phyloP scores from a whole-genome alignment of 179 eudicot species.

The Beta corolliflora region DNA sequence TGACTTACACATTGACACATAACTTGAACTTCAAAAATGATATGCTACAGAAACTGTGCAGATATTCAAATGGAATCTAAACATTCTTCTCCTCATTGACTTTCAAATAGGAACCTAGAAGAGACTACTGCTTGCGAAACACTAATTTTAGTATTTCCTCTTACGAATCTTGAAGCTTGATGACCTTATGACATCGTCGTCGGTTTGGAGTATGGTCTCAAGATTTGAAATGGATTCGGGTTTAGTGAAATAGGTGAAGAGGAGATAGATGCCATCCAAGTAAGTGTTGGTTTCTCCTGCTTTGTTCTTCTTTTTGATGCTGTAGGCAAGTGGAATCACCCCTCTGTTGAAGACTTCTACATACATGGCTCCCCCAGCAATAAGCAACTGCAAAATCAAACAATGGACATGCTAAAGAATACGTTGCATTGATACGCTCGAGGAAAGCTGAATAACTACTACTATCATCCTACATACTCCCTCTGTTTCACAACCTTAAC shows the following conservation, averaged over 20 bases:
- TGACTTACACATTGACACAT: conserved; percentile 12
- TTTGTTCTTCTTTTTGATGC: conserved; percentile 83
- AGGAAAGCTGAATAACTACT: background rate
- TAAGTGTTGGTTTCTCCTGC: conserved; percentile 83
- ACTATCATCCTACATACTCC: background rate
- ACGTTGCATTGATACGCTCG: background rate
- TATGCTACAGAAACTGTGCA: conserved; percentile 11
- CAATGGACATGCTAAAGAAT: background rate
- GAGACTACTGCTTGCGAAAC: background rate
- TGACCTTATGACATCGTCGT: conserved; percentile 76
- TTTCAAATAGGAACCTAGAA: background rate
- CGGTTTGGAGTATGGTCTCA: conserved; percentile 44
- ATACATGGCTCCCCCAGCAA: conserved; percentile 96
- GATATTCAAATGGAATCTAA: conserved; percentile 6
- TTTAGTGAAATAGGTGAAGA: conserved; percentile 90
- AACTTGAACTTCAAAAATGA: conserved; percentile 16
- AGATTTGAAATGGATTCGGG: conserved; percentile 68
- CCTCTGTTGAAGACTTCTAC: conserved; percentile 94
- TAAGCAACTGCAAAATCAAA: conserved; percentile 69
- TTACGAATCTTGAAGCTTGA: conserved; percentile 72
- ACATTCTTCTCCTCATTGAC: conserved; percentile 7
- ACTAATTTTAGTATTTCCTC: conserved; percentile 52
- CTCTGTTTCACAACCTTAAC: no score
- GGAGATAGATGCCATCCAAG: conserved; percentile 88
- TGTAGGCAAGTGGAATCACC: conserved; percentile 84